Conservation (phyloP, 2,329 filamentous ascomycete genomes). For the Volutella citrinella region DNA sequence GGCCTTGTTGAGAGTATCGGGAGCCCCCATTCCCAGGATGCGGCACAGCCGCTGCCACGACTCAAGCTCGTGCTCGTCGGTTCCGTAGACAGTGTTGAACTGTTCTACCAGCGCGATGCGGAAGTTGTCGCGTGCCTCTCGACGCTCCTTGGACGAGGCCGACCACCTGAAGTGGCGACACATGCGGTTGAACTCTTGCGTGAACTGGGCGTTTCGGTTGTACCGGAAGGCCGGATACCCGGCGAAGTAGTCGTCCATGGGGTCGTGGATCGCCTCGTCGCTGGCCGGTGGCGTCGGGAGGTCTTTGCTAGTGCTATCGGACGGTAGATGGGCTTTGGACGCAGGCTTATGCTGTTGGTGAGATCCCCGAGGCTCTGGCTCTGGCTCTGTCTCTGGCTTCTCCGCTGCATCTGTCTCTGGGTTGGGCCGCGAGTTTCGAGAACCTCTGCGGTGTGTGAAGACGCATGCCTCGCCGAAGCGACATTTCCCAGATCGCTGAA, state of each 20-base stretch:
- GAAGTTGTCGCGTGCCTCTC: slow-evolving; percentile 1
- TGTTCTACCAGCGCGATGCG: slow-evolving; percentile 6
- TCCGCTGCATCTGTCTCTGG: too few relatives aligned
- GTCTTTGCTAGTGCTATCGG: too few relatives aligned
- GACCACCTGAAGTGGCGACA: background rate
- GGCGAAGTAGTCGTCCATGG: slow-evolving; percentile 12
- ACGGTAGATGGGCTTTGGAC: too few relatives aligned
- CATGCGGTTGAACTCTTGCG: slow-evolving; percentile 11
- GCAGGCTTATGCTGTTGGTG: too few relatives aligned
- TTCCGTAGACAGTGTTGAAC: slow-evolving; percentile 10
- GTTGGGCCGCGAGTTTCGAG: too few relatives aligned
- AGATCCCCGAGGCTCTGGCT: too few relatives aligned
- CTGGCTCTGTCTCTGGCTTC: too few relatives aligned
- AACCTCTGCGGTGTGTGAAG: too few relatives aligned
- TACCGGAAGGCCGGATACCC: slow-evolving; percentile 8
- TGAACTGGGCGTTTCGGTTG: slow-evolving; percentile 3
- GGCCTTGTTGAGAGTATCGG: slow-evolving; percentile 8
- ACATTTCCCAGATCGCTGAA: too few relatives aligned
- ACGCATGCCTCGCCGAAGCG: too few relatives aligned
- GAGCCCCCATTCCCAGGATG: slow-evolving; percentile 4
- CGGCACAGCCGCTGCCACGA: slow-evolving; percentile 12
- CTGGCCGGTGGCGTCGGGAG: background rate
- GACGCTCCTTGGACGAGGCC: background rate
- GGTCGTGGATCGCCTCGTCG: background rate
- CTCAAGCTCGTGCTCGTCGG: slow-evolving; percentile 3